Evolutionary conservation across 140 eudicot species (phyloP), one percentile per base, ranked within the genome.

Genomic region (Artemisia princeps): DNA sequence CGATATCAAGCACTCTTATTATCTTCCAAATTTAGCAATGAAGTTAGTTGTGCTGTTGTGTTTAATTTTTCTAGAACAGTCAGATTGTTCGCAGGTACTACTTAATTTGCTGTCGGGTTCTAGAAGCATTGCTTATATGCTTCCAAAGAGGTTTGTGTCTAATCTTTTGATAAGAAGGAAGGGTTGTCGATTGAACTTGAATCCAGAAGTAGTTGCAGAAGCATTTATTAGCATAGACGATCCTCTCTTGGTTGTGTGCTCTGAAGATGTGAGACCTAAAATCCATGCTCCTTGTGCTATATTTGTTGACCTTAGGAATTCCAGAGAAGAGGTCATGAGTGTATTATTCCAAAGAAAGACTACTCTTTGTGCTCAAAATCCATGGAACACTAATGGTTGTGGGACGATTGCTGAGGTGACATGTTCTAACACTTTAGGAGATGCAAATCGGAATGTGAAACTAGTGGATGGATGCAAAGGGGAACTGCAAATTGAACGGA

Each of bases 171-270:
- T 54, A 48, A 48, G 61, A 40, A 58, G 23, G 52, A 46, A 57
- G 7, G 28, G 54, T 20, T 10, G 16, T 17, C 6, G 40, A 15
- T 46, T 70, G 8, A 15, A 49, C 20, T 10, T 68, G 4, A 48
- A 6, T 20, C 24, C 52, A 6, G 50, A 52, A 14, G 26, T 68
- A 13, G 69, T 78, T 69, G 65, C 83, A 3, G 76, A 64, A 46
- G 83, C 83, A 0, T 62, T 78, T 19, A 20, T 46, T 7, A 52
- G 62, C 19, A 19, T 78, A 56, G 79, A 45, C 8, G 79, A 78
- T 74, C 83, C 83, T 57, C 83, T 78, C 10, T 66, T 78, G 50
- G 44, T 74, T 9, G 79, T 64, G 16, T 67, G 67, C 23, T 33
- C 42, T 1, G 64, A 30, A 60, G 11, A 48, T n/a, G 10, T 22